phyloP scores from a whole-genome alignment of 169 alveolate species.

The Eimeria falciformis region DNA sequence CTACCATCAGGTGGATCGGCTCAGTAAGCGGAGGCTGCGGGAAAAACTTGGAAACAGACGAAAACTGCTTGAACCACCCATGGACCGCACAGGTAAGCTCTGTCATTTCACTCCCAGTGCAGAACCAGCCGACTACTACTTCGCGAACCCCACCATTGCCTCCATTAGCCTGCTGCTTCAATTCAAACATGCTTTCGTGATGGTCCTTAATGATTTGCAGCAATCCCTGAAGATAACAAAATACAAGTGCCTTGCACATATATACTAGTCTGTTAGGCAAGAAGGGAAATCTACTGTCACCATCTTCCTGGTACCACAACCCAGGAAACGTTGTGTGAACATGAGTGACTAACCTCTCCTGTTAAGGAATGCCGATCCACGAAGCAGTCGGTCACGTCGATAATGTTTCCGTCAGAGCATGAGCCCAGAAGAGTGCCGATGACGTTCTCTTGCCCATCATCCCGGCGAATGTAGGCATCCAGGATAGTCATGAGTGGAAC shows the following conservation, averaged over 20 bases:
- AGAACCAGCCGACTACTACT: slow-evolving; percentile 92
- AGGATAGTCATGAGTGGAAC: slow-evolving; percentile 91
- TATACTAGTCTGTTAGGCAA: background rate
- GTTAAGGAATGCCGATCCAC: slow-evolving; percentile 93
- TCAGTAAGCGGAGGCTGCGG: slow-evolving; percentile 92
- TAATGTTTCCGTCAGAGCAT: slow-evolving; percentile 89
- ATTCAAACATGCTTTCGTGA: slow-evolving; percentile 93
- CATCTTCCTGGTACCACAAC: too few relatives aligned
- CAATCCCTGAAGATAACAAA: slow-evolving; percentile 84
- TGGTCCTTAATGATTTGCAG: slow-evolving; percentile 93
- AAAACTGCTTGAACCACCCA: slow-evolving; percentile 93
- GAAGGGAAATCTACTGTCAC: background rate
- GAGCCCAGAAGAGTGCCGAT: slow-evolving; percentile 93
- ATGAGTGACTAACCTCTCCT: slow-evolving; percentile 85
- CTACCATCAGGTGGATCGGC: slow-evolving; percentile 93
- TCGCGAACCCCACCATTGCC: slow-evolving; percentile 93
- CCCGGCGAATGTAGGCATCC: slow-evolving; percentile 93
- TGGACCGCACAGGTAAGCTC: slow-evolving; percentile 94
- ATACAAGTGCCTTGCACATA: background rate
- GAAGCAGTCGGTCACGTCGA: slow-evolving; percentile 94
- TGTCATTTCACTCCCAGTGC: slow-evolving; percentile 93
- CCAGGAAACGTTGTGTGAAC: too few relatives aligned
- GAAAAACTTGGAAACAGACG: slow-evolving; percentile 90
- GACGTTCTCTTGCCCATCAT: slow-evolving; percentile 91
- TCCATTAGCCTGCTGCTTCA: slow-evolving; percentile 90